Conservation (phyloP, 176 grass and related monocot genomes). For the Dendrocalamus sinicus region DNA sequence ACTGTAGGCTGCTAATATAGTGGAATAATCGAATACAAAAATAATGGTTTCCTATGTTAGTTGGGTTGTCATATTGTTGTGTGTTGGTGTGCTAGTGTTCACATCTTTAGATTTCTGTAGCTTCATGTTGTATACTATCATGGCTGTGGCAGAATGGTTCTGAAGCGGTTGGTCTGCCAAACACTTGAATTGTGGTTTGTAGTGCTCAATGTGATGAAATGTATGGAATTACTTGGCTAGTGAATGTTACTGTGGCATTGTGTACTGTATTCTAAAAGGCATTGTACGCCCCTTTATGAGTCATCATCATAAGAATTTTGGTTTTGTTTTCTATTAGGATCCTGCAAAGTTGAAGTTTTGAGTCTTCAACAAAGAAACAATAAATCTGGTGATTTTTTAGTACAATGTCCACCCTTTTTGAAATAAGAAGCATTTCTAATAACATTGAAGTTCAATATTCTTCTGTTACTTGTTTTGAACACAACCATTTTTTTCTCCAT, state of each 20-base stretch:
- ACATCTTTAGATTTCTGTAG: background rate
- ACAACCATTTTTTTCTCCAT: background rate
- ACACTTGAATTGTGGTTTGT: background rate
- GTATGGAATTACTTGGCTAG: background rate
- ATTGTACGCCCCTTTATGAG: background rate
- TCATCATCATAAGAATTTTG: background rate
- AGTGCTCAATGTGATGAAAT: background rate
- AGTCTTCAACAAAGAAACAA: background rate
- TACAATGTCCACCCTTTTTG: background rate
- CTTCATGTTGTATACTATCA: background rate
- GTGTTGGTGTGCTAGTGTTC: background rate
- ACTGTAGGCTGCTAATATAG: background rate
- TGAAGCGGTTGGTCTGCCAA: background rate
- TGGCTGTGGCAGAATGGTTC: background rate
- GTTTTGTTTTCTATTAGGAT: background rate
- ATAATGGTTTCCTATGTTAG: background rate
- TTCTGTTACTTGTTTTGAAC: background rate
- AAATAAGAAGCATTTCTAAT: background rate
- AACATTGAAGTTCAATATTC: background rate
- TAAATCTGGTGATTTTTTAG: background rate
- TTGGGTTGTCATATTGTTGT: background rate
- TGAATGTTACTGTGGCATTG: background rate
- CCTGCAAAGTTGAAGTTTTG: background rate
- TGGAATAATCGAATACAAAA: background rate
- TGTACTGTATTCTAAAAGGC: background rate